Evolutionary conservation across 768 basidiomycete species (phyloP).

Genomic region (Cystofilobasidium ferigula): DNA sequence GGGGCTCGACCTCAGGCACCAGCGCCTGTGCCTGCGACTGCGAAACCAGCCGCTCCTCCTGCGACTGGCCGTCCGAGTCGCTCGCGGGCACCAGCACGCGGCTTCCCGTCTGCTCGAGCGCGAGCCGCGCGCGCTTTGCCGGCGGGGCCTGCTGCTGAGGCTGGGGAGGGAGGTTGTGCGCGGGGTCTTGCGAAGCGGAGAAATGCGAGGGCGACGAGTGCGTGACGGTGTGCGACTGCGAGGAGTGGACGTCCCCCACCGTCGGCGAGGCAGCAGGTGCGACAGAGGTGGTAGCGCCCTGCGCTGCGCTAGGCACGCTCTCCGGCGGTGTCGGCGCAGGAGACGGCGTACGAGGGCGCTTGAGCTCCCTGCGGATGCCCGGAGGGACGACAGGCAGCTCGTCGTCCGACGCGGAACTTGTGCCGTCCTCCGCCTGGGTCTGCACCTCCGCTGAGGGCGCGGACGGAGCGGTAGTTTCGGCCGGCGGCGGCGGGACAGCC

Average conservation of each 20-base stretch:
- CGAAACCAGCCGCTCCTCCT: background rate
- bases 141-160: background rate
- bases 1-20: no score
- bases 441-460: no score
- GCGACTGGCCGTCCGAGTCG: background rate
- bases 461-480: no score
- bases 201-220: background rate
- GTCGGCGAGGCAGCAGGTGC: no score
- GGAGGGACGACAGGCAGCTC: background rate
- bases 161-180: no score
- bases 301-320: background rate
- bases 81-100: background rate
- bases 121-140: background rate
- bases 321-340: background rate
- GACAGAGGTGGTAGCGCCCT: background rate
- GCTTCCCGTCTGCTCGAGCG: background rate
- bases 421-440: background rate
- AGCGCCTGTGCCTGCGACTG: background rate
- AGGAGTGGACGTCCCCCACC: background rate
- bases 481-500: background rate
- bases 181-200: background rate
- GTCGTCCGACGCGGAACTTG: background rate
- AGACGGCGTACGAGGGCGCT: background rate
- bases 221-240: background rate
- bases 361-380: background rate